Conservation (phyloP, 345 rosid genomes). For the Ceriops tagal region DNA sequence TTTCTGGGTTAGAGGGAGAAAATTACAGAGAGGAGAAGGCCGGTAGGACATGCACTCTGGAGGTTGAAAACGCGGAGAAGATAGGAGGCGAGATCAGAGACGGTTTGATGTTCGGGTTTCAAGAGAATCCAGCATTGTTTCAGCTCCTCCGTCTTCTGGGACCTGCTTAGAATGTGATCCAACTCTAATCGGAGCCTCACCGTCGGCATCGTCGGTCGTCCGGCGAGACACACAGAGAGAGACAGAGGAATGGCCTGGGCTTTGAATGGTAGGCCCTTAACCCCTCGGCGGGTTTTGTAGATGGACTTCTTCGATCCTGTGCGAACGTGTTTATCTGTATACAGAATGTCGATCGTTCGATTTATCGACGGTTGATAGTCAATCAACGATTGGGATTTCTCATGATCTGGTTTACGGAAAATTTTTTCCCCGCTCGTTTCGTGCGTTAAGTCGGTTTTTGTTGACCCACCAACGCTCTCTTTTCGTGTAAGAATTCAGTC, state of each 20-base stretch:
- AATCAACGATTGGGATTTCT: too few species aligned
- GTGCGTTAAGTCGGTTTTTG: too few species aligned
- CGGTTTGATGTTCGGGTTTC: conserved; percentile 59
- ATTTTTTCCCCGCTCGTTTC: too few species aligned
- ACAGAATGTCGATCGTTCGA: too few species aligned
- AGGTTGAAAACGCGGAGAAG: conserved; percentile 55
- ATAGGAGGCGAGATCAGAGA: conserved; percentile 63
- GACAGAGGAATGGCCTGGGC: not conserved
- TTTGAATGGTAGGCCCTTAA: not conserved
- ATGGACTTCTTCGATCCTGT: too few species aligned
- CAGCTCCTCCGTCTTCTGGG: conserved; percentile 55
- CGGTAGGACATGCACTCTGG: conserved; percentile 56
- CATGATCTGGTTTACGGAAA: too few species aligned
- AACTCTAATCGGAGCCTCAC: conserved; percentile 67
- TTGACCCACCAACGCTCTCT: too few species aligned
- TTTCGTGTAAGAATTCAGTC: too few species aligned
- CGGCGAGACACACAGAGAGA: not conserved
- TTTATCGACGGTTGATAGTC: too few species aligned
- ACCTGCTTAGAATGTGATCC: conserved; percentile 49
- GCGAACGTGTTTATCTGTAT: too few species aligned
- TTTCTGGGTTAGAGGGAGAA: conserved; percentile 8
- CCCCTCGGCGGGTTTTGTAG: not conserved
- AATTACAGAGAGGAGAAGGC: conserved; percentile 67
- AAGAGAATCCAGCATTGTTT: conserved; percentile 75
- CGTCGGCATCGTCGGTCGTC: conserved; percentile 26